Evolutionary conservation across 2,329 filamentous ascomycete genomes (phyloP), one percentile per base, ranked within the genome.

Genomic region (Phaeomoniella chlamydospora): DNA sequence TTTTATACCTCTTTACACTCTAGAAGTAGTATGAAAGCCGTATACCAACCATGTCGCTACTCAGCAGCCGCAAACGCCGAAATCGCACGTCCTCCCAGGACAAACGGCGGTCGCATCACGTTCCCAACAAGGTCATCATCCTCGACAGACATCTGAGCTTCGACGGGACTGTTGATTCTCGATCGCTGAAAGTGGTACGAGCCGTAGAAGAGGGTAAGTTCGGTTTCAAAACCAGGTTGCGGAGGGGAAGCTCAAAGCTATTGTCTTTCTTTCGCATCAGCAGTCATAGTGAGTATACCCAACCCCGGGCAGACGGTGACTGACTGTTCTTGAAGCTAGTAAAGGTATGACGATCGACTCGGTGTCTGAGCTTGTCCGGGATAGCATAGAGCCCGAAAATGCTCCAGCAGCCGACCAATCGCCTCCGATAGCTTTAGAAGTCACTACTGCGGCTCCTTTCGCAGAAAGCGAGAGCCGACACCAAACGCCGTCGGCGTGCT

Each of bases 61-160:
- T 34, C 32, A 34, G 18, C 16, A 17, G 14, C 11, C 32, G 32
- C 9, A 34, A 34, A 13, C 15, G 18, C 12, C 32, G 32, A 17
- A 12, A 13, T 4, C 10, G 10, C 9, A 26, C 22, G n/a, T 34
- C 32, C 9, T 10, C 32, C 6, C 16, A 18, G 16, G 32, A 18
- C 16, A 15, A 17, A 10, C 18, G 14, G 32, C 32, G 12, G 9
- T 34, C 18, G n/a, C 14, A 34, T 18, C 17, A n/a, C 11, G 18
- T 12, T 12, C 15, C 14, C n/a, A 18, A 32, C 15, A 38, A 37
- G 19, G 15, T 36, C 12, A 30, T 36, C 29, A 15, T 31, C 5
- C n/a, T 31, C 10, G 18, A 36, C 15, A 13, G 30, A 14, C 19
- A 12, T 12, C 17, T 31, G 13, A 14, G 15, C 15, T 13, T 14